These are phyloP conservation scores for Citeromyces hawaiiensis DNA, from an alignment of 1,139 yeast species.

Conservation along the genomic window DNA sequence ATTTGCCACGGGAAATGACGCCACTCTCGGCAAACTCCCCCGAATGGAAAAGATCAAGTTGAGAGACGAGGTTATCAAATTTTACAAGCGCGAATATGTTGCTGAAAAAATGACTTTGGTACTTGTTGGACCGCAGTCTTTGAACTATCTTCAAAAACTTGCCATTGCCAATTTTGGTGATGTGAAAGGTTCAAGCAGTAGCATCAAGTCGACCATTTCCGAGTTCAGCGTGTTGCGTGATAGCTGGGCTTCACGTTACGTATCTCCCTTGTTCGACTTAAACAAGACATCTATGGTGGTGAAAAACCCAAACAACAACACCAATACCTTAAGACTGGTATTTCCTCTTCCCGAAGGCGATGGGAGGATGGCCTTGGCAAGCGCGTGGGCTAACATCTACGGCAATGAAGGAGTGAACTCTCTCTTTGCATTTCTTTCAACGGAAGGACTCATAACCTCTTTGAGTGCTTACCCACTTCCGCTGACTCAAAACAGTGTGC, in stretches of 20 bases:
- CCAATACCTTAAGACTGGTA: not conserved
- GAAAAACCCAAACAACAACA: not conserved
- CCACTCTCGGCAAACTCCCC: conserved; percentile 17
- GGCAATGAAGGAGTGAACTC: conserved; percentile 45
- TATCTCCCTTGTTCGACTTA: not conserved
- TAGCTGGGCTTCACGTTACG: not conserved
- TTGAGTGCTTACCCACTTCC: conserved; percentile 3
- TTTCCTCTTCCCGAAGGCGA: not conserved
- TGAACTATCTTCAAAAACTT: conserved; percentile 38
- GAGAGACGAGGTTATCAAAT: conserved; percentile 14
- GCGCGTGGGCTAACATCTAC: conserved; percentile 34
- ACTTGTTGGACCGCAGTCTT: conserved; percentile 49
- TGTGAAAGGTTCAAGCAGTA: conserved; percentile 8
- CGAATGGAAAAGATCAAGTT: conserved; percentile 11
- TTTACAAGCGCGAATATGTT: conserved; percentile 19
- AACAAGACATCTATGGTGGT: not conserved
- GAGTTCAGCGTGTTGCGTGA: not conserved
- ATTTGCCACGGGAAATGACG: conserved; percentile 32
- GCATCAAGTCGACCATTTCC: not conserved
- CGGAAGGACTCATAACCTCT: conserved; percentile 1
- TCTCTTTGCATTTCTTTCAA: conserved; percentile 5
- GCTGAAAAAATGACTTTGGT: conserved; percentile 39
- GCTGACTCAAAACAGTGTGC: conserved; percentile 5
- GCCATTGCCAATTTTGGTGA: conserved; percentile 27
- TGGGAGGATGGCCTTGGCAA: not conserved